Percentiles rank a stretch among this genome's conserved stretches.
These are phyloP conservation scores for Porogramme epimiltina DNA, from an alignment of 1,284 basidiomycete species.

Conservation along the genomic window DNA sequence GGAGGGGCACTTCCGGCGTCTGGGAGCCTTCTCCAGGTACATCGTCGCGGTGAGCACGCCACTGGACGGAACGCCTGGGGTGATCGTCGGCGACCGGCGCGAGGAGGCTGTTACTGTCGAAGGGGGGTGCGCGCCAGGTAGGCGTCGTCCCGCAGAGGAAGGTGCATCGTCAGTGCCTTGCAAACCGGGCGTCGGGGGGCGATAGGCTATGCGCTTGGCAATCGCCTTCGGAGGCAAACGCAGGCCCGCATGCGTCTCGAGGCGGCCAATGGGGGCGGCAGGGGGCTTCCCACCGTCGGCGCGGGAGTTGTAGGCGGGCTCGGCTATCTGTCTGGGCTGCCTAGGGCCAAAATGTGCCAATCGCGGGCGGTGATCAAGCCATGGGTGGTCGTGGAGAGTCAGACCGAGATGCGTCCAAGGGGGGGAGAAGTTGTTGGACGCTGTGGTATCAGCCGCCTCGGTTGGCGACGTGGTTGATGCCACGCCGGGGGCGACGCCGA, in stretches of 20 bases:
- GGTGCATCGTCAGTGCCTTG: background rate
- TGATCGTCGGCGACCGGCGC: too few relatives aligned
- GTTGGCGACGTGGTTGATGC: background rate
- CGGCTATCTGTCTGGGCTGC: slow-evolving; percentile 16
- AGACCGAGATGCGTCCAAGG: too few relatives aligned
- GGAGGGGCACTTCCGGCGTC: background rate
- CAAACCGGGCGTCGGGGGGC: background rate
- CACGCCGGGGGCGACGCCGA: background rate
- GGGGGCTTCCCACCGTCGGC: slow-evolving; percentile 1
- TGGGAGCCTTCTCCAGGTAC: slow-evolving; percentile 4
- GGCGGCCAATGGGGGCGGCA: slow-evolving; percentile 1
- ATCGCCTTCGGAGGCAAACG: background rate
- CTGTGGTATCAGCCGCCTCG: too few relatives aligned
- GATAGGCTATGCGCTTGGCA: slow-evolving; percentile 11
- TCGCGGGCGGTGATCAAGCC: background rate
- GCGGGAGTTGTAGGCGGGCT: slow-evolving; percentile 1
- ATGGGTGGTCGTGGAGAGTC: background rate
- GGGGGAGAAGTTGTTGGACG: too few relatives aligned
- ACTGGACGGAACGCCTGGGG: too few relatives aligned
- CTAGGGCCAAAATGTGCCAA: slow-evolving; percentile 7
- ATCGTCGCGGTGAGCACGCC: too few relatives aligned
- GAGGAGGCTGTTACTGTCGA: too few relatives aligned
- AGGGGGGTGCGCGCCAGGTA: too few relatives aligned
- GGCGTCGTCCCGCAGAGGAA: background rate
- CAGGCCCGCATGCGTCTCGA: background rate